Percentiles rank a stretch among this genome's conserved stretches.
phyloP scores from a whole-genome alignment of 331 rosid species.

The Telfairia occidentalis region DNA sequence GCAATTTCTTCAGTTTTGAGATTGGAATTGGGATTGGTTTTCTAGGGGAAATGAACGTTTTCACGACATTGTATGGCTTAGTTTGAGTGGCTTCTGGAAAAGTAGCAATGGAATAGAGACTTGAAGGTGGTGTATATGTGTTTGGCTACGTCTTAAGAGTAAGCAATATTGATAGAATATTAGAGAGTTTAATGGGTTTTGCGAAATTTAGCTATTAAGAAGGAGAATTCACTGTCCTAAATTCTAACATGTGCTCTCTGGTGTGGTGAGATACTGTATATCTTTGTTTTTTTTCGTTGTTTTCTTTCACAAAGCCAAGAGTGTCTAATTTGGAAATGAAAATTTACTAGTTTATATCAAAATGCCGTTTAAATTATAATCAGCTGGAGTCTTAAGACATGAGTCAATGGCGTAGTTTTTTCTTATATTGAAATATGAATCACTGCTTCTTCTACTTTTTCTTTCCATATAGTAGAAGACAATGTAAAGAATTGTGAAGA shows the following conservation, averaged over 20 bases:
- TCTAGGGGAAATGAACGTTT: background rate
- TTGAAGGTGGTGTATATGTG: background rate
- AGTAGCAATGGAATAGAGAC: background rate
- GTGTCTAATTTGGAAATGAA: background rate
- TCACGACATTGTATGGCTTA: background rate
- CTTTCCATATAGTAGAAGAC: background rate
- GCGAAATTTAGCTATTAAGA: background rate
- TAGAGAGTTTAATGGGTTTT: background rate
- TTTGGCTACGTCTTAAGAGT: background rate
- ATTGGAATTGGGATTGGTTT: background rate
- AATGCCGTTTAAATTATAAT: background rate
- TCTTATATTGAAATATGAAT: background rate
- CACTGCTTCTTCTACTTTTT: background rate
- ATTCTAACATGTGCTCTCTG: background rate
- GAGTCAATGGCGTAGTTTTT: background rate
- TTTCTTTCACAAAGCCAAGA: background rate
- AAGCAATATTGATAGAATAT: background rate
- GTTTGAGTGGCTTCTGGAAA: background rate
- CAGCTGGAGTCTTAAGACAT: background rate
- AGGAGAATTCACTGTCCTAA: background rate
- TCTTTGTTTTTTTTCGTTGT: background rate
- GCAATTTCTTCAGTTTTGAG: background rate
- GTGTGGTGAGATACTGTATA: background rate
- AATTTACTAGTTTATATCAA: background rate
- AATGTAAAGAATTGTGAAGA: background rate